Evolutionary conservation across 2,329 filamentous ascomycete species (phyloP).

Genomic region (Sporothrix phasma): DNA sequence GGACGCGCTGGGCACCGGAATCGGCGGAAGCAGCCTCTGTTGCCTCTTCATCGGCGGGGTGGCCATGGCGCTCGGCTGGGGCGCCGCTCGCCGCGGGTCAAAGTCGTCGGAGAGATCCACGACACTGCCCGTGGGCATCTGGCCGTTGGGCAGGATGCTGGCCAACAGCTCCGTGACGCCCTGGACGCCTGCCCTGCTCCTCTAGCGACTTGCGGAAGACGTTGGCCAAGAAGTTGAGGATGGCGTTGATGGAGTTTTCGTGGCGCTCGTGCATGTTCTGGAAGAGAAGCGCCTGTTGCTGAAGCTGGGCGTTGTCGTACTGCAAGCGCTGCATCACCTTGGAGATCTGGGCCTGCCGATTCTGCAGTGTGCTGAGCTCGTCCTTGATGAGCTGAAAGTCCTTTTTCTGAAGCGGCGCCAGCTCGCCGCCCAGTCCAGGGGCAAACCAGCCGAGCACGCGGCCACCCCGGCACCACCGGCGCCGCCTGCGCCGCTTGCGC

Average conservation of each 20-base stretch:
- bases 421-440: conserved; percentile 30
- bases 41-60: conserved; percentile 38
- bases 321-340: conserved; percentile 70
- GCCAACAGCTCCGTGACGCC: conserved; percentile 80
- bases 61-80: conserved; percentile 25
- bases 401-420: conserved; percentile 50
- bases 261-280: conserved; percentile 91
- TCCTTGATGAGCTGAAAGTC: conserved; percentile 69
- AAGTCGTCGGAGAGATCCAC: conserved; percentile 54
- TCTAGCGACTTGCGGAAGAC: conserved; percentile 92
- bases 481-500: conserved; percentile 11
- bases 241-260: conserved; percentile 98
- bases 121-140: conserved; percentile 36
- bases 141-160: conserved; percentile 54
- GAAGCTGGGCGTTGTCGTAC: conserved; percentile 78
- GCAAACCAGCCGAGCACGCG: no score
- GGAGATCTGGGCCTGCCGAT: conserved; percentile 79
- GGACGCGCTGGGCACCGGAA: conserved; percentile 28
- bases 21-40: conserved; percentile 45
- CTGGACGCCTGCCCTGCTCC: conserved; percentile 62
- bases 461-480: no score
- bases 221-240: conserved; percentile 90
- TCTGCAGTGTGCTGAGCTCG: conserved; percentile 71
- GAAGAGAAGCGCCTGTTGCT: conserved; percentile 78
- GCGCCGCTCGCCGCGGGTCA: conserved; percentile 37